These are phyloP conservation scores for Hyaloscypha bicolor DNA, from an alignment of 495 filamentous ascomycete species.

Conservation along the genomic window DNA sequence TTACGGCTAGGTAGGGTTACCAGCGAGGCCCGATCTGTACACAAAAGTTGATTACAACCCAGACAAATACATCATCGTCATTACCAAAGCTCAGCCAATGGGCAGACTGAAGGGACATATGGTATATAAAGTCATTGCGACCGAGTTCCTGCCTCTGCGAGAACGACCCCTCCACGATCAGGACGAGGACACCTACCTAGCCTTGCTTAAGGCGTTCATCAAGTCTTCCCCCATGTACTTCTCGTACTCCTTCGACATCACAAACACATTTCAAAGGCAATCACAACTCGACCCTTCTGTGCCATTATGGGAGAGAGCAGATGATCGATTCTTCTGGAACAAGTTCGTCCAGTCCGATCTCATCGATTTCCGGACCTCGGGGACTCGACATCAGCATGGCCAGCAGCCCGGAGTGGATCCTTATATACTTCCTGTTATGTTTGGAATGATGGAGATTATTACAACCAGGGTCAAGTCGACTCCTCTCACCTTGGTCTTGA, in stretches of 20 bases:
- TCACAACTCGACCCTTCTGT: constrained; percentile 64
- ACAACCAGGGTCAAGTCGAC: constrained; percentile 78
- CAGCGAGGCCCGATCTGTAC: not conserved
- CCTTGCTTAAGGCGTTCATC: constrained; percentile 74
- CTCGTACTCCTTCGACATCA: constrained; percentile 93
- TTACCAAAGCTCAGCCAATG: constrained; percentile 91
- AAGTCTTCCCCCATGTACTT: constrained; percentile 93
- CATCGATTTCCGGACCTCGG: constrained; percentile 73
- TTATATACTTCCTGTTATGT: constrained; percentile 93
- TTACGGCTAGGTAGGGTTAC: constrained; percentile 74
- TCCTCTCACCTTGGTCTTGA: constrained; percentile 80
- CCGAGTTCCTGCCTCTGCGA: constrained; percentile 91
- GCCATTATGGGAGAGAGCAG: constrained; percentile 89
- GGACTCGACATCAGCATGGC: constrained; percentile 56
- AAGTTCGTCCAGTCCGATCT: constrained; percentile 87
- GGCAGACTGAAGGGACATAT: constrained; percentile 89
- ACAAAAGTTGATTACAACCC: constrained; percentile 5
- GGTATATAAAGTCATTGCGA: constrained; percentile 88
- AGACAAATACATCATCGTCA: constrained; percentile 98
- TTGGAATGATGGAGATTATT: constrained; percentile 88
- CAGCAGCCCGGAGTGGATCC: constrained; percentile 81
- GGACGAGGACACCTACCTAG: constrained; percentile 90
- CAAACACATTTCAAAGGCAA: constrained; percentile 93
- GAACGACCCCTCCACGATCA: constrained; percentile 88
- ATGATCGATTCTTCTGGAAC: constrained; percentile 99